Evolutionary conservation across 345 rosid genomes (phyloP).

Genomic region (Citrus reticulata): DNA sequence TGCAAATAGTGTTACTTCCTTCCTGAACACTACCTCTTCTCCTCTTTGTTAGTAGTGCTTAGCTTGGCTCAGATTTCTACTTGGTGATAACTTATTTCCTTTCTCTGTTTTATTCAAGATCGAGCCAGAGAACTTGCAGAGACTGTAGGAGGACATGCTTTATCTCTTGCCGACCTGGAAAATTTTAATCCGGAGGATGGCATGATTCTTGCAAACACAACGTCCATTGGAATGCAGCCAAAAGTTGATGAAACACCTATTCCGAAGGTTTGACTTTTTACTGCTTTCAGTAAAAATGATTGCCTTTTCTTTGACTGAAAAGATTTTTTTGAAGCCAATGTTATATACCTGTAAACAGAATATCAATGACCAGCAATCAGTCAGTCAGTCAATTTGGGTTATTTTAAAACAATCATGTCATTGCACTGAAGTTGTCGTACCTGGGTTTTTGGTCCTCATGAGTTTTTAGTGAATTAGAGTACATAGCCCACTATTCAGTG

Average conservation of each 20-base stretch:
- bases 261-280: constrained; percentile 53
- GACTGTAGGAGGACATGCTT: constrained; percentile 69
- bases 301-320: not conserved
- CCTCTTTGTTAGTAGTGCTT: not conserved
- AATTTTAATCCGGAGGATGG: constrained; percentile 65
- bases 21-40: not conserved
- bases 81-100: constrained; percentile 16
- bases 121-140: constrained; percentile 74
- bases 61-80: not conserved
- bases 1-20: not conserved
- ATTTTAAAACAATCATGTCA: not conserved
- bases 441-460: not conserved
- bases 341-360: not conserved
- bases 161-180: constrained; percentile 67
- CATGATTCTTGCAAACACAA: constrained; percentile 92
- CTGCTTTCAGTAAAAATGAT: not conserved
- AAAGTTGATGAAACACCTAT: constrained; percentile 79
- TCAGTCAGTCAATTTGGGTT: not conserved
- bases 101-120: constrained; percentile 34
- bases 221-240: constrained; percentile 96
- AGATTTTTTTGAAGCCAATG: not conserved
- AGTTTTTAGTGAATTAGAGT: not conserved
- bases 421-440: not conserved
- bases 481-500: not conserved
- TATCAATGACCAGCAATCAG: not conserved